These are phyloP conservation scores for Paramecium tetraurelia DNA, from an alignment of 73 alveolate genomes.

Conservation along the genomic window DNA sequence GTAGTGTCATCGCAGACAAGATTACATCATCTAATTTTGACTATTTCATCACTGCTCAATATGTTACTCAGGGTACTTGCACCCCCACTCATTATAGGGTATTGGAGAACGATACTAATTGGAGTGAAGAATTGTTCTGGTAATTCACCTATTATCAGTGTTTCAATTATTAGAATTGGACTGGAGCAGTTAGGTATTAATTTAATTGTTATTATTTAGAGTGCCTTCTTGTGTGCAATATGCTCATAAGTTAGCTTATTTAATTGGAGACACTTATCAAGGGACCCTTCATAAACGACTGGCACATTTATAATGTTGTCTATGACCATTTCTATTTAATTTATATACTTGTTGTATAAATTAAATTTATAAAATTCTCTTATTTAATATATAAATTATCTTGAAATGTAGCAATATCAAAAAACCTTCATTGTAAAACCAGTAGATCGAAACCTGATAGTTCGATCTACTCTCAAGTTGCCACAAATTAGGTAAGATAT, in stretches of 20 bases:
- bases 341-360: not conserved
- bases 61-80: constrained; percentile 38
- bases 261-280: not conserved
- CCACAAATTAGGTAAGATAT: not conserved
- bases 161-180: constrained; percentile 83
- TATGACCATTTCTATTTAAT: not conserved
- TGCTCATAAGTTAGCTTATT: constrained; percentile 50
- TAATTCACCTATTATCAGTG: constrained; percentile 82
- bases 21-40: not conserved
- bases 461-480: not conserved
- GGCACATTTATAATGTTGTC: constrained; percentile 10
- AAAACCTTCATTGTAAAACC: not conserved
- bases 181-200: constrained; percentile 71
- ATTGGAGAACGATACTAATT: constrained; percentile 66
- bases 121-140: constrained; percentile 69
- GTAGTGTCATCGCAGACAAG: not conserved
- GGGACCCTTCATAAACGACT: not conserved
- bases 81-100: constrained; percentile 34
- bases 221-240: constrained; percentile 89
- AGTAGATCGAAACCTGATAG: not conserved
- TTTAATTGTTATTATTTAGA: not conserved
- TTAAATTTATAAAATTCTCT: not conserved
- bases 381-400: not conserved
- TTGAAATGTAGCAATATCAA: not conserved
- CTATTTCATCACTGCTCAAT: constrained; percentile 6